Evolutionary conservation across 2,329 filamentous ascomycete genomes (phyloP).

Genomic region (Aspergillus transmontanensis): DNA sequence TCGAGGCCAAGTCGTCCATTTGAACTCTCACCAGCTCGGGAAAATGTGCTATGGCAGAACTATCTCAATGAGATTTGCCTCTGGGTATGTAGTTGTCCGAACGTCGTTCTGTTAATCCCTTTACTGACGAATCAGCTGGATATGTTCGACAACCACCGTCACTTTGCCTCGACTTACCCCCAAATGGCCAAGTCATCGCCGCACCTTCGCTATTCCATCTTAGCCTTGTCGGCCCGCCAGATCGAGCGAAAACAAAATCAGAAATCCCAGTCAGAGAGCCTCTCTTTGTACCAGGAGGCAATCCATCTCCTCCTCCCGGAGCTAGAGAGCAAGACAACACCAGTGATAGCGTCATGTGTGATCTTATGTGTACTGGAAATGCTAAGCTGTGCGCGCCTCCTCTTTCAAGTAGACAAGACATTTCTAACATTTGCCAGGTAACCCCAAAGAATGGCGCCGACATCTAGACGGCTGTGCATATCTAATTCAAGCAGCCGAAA

Average conservation of each 20-base stretch:
- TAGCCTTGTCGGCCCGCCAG: slow-evolving; percentile 56
- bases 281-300: slow-evolving; percentile 55
- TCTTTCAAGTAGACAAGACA: no score
- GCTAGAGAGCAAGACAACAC: slow-evolving; percentile 49
- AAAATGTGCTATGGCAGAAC: slow-evolving; percentile 36
- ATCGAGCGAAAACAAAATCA: slow-evolving; percentile 50
- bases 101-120: neutral
- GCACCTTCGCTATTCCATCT: slow-evolving; percentile 52
- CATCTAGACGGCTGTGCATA: slow-evolving; percentile 57
- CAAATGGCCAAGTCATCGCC: slow-evolving; percentile 49
- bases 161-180: slow-evolving; percentile 53
- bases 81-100: slow-evolving; percentile 23
- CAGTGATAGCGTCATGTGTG: slow-evolving; percentile 56
- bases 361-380: slow-evolving; percentile 58
- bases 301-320: slow-evolving; percentile 53
- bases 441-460: slow-evolving; percentile 53
- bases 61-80: slow-evolving; percentile 34
- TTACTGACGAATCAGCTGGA: slow-evolving; percentile 44
- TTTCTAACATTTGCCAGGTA: slow-evolving; percentile 16
- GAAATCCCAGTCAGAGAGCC: slow-evolving; percentile 46
- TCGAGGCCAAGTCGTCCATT: slow-evolving; percentile 24
- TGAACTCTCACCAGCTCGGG: slow-evolving; percentile 32
- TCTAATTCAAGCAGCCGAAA: slow-evolving; percentile 53
- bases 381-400: slow-evolving; percentile 42
- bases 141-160: slow-evolving; percentile 54